Conservation (phyloP, 768 basidiomycete genomes). For the Gloeophyllum trabeum region DNA sequence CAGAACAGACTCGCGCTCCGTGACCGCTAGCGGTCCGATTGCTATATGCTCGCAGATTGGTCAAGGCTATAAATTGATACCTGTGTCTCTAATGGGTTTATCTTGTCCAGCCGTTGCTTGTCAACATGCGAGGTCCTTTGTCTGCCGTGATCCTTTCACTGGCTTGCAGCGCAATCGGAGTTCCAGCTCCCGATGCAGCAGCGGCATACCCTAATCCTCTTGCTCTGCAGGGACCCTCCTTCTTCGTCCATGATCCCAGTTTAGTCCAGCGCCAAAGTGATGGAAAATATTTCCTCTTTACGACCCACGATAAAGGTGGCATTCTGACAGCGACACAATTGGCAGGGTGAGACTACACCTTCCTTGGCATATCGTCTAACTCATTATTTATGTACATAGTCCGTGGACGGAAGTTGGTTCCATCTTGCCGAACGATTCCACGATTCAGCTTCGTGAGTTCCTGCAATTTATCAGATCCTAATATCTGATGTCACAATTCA, state of each 20-base stretch:
- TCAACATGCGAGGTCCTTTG: no score
- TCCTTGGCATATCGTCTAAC: neutral
- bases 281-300: conserved; percentile 12
- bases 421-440: conserved; percentile 8
- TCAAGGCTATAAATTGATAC: no score
- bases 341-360: conserved; percentile 6
- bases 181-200: no score
- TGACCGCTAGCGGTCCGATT: no score
- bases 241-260: conserved; percentile 9
- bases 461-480: no score
- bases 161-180: no score
- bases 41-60: no score
- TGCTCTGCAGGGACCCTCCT: conserved; percentile 2
- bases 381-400: conserved; percentile 1
- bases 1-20: no score
- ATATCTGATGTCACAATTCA: no score
- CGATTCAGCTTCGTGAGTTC: conserved; percentile 7
- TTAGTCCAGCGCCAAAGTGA: conserved; percentile 7
- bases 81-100: no score
- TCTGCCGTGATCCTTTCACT: no score
- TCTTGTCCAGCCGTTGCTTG: no score
- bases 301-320: conserved; percentile 6
- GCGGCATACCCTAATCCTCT: conserved; percentile 8
- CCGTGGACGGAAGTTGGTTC: conserved; percentile 12
- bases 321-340: conserved; percentile 10